Base-by-base conservation (phyloP, 2,329 filamentous ascomycete genomes). In the Arthrobotrys entomopaga region DNA sequence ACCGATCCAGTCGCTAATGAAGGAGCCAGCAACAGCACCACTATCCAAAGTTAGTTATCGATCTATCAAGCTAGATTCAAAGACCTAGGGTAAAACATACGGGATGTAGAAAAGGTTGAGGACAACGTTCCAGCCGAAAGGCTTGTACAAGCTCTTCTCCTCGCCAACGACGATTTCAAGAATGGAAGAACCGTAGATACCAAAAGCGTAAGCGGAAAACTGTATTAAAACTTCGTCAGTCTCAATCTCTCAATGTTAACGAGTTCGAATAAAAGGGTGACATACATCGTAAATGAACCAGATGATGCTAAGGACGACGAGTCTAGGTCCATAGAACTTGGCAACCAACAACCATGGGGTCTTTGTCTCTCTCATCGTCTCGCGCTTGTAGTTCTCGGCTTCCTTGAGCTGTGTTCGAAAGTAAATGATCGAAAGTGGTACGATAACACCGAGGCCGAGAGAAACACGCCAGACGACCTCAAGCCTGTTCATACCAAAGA, bases 121-220 rank as follows among this genome's bases (percentile, higher is more conserved):
- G 48, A 97, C 86, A 0, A 90, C 92, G 80, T 92, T 93, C 92
- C 92, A 97, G 46, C 92, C 93, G 75, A 97, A 93, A 10, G 88
- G 83, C 76, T 90, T 90, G 79, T 91, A 94, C 1, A 97, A 83
- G 0, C 87, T 29, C 24, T 67, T 84, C 3, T 80, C 78, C 0
- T 84, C 79, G 8, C 87, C 86, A 48, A 90, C 88, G 26, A 92
- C 86, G 71, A 87, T 88, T 43, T 83, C 81, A 0, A 96, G 83
- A 78, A 96, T 94, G 0, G 88, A 86, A 0, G 89, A 89, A 0
- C 90, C 91, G 83, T 95, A 97, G 79, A 97, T 92, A 60, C 90
- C 86, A 80, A 97, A 97, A 0, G 90, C 89, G 81, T 97, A 97
- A 1, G 88, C 84, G 1, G 90, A 91, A 82, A 97, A 96, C 85